Conservation (phyloP, 2,329 filamentous ascomycete genomes). For the Colletotrichum salicis region DNA sequence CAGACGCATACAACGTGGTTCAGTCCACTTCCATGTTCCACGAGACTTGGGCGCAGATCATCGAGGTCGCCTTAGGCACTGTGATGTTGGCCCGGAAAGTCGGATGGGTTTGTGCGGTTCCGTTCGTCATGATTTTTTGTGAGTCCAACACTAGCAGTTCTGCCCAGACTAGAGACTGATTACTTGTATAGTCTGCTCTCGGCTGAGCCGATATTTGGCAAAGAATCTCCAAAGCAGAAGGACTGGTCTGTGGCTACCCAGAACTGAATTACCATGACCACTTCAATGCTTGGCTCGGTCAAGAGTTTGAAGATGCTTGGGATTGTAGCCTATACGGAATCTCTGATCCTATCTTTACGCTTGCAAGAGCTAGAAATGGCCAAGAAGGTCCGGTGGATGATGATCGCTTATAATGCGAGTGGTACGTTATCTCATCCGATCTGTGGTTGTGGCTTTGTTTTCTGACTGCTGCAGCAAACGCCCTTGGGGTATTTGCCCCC, state of each 20-base stretch:
- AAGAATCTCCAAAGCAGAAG: constrained; percentile 23
- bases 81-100: constrained; percentile 37
- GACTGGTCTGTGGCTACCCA: constrained; percentile 36
- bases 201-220: constrained; percentile 16
- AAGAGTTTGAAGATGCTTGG: constrained; percentile 51
- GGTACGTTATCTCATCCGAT: neutral
- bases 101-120: constrained; percentile 39
- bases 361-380: constrained; percentile 41
- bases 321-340: constrained; percentile 43
- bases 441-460: no score
- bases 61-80: constrained; percentile 36
- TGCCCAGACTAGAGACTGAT: neutral
- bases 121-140: constrained; percentile 50
- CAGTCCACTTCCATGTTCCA: constrained; percentile 32
- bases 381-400: constrained; percentile 33
- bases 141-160: constrained; percentile 30
- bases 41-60: constrained; percentile 37
- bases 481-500: constrained; percentile 35
- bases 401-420: constrained; percentile 27
- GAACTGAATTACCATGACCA: constrained; percentile 44
- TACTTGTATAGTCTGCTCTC: neutral
- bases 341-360: constrained; percentile 46
- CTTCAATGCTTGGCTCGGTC: constrained; percentile 45
- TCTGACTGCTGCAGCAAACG: constrained; percentile 27
- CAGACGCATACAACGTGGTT: constrained; percentile 29